Evolutionary conservation across 1,284 basidiomycete genomes (phyloP).

Genomic region (Apiotrichum sp.): DNA sequence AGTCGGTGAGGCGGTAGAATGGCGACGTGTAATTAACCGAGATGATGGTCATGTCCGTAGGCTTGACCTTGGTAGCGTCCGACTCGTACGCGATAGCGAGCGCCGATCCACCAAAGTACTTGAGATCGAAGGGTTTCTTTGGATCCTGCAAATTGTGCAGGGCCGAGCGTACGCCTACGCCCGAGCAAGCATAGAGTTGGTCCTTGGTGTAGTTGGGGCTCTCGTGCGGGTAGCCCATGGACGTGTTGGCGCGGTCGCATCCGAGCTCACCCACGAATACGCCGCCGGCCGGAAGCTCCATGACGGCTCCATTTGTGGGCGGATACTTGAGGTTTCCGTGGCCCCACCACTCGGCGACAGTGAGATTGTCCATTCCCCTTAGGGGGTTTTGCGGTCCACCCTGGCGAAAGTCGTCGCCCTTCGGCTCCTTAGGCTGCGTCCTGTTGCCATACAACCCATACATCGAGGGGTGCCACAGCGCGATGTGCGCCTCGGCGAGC

Average conservation of each 20-base stretch:
- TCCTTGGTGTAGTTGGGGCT: neutral
- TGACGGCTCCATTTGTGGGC: neutral
- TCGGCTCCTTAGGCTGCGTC: neutral
- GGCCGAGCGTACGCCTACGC: neutral
- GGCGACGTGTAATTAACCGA: slow-evolving; percentile 57
- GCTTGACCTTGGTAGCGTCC: slow-evolving; percentile 47
- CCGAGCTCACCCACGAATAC: slow-evolving; percentile 5
- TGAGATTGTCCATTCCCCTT: neutral
- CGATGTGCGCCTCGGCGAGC: neutral
- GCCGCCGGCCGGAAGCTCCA: slow-evolving; percentile 7
- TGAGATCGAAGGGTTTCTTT: neutral
- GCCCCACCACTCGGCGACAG: slow-evolving; percentile 57
- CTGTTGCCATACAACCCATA: neutral
- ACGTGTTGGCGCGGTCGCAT: slow-evolving; percentile 5
- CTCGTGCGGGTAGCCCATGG: neutral
- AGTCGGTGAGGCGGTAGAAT: neutral
- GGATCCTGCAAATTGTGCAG: neutral
- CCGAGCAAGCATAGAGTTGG: neutral
- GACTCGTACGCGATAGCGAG: slow-evolving; percentile 13
- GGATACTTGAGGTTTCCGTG: slow-evolving; percentile 30
- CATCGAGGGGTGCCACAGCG: slow-evolving; percentile 7
- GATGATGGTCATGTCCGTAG: slow-evolving; percentile 63
- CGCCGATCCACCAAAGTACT: slow-evolving; percentile 10
- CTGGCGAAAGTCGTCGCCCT: neutral
- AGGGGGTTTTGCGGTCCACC: neutral